Evolutionary conservation across 257 asterid genomes (phyloP).

Genomic region (Solanum neorickii): DNA sequence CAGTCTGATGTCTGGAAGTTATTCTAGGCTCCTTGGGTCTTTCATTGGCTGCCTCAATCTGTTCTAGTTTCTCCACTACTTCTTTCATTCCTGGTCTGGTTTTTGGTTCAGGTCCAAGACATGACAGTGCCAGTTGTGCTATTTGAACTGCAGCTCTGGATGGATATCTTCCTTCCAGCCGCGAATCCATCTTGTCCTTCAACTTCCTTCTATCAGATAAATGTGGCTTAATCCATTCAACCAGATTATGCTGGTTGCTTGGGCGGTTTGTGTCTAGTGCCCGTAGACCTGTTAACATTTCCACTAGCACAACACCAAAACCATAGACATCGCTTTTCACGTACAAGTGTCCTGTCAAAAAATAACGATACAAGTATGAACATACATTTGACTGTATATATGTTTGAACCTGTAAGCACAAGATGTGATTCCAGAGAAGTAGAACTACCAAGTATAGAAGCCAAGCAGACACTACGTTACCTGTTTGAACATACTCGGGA

Average conservation of each 20-base stretch:
- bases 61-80: constrained; percentile 36
- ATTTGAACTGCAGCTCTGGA: constrained; percentile 37
- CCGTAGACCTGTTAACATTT: constrained; percentile 56
- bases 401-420: not conserved
- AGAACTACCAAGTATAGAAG: not conserved
- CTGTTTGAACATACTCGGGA: constrained; percentile 67
- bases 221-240: constrained; percentile 67
- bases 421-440: not conserved
- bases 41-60: constrained; percentile 22
- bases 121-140: constrained; percentile 47
- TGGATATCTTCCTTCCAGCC: constrained; percentile 54
- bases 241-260: constrained; percentile 28
- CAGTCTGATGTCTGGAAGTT: constrained; percentile 12
- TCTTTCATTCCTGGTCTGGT: constrained; percentile 59
- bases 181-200: constrained; percentile 47
- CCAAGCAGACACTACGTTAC: constrained; percentile 7
- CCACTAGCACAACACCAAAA: constrained; percentile 61
- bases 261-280: constrained; percentile 51
- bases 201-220: constrained; percentile 40
- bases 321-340: constrained; percentile 72
- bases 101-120: constrained; percentile 46
- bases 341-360: constrained; percentile 42
- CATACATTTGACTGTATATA: not conserved
- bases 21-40: constrained; percentile 27
- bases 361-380: not conserved